A percentile compares a stretch with the other conserved stretches of the same genome.
Evolutionary conservation across 371 early-diverging fungal species (phyloP).

Genomic region (Chytridiales sp.): DNA sequence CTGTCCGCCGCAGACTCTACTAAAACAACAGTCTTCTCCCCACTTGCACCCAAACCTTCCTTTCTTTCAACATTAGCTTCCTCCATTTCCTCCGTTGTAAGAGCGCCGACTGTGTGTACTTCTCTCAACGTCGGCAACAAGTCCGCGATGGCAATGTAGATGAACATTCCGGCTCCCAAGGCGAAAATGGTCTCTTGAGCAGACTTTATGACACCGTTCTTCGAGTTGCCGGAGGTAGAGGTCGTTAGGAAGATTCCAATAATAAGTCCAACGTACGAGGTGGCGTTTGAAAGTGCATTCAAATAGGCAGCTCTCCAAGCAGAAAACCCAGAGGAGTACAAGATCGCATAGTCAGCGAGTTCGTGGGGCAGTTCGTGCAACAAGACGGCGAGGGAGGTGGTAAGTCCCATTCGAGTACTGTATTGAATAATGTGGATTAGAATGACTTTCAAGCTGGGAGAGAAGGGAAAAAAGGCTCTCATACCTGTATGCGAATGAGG

Average conservation of each 20-base stretch:
- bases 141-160: constrained; percentile 86
- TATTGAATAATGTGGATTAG: too few species aligned
- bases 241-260: constrained; percentile 9
- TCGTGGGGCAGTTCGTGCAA: constrained; percentile 94
- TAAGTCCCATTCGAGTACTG: constrained; percentile 56
- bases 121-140: constrained; percentile 82
- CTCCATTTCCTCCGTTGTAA: too few species aligned
- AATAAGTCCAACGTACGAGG: constrained; percentile 43
- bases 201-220: too few species aligned
- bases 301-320: constrained; percentile 63
- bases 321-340: constrained; percentile 49
- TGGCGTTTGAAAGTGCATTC: constrained; percentile 74
- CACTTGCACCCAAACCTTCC: too few species aligned
- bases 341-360: constrained; percentile 90
- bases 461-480: too few species aligned
- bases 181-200: constrained; percentile 38
- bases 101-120: constrained; percentile 25
- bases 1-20: too few species aligned
- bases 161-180: constrained; percentile 84
- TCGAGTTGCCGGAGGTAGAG: background rate
- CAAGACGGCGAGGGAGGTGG: constrained; percentile 87
- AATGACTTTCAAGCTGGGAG: too few species aligned
- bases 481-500: constrained; percentile 70
- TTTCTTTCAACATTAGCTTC: too few species aligned
- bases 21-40: too few species aligned